A percentile compares a stretch with the other conserved stretches of the same genome.
These are phyloP conservation scores for Neovahlkampfia damariscottae DNA, from an alignment of 78 protist genomes.

Conservation along the genomic window DNA sequence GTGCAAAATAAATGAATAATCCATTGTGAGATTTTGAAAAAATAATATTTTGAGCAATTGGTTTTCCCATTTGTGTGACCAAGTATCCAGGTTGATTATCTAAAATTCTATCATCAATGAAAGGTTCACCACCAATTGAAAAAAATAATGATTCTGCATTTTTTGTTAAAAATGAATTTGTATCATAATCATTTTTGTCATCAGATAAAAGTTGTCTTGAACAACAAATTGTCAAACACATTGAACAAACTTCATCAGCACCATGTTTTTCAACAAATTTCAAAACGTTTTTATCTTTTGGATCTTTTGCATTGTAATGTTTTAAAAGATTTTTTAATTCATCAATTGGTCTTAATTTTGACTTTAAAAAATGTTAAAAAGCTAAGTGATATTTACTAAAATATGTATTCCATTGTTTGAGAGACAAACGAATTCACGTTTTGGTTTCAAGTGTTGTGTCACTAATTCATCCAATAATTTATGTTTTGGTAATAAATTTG, in stretches of 20 bases:
- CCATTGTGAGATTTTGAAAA: neutral
- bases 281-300: neutral
- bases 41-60: neutral
- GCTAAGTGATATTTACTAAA: too few relatives aligned
- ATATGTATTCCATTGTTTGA: neutral
- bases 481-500: neutral
- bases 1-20: neutral
- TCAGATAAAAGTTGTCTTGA: neutral
- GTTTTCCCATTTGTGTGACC: neutral
- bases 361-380: too few relatives aligned
- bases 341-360: slow-evolving; percentile 4
- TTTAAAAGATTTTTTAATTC: neutral
- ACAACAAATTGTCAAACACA: neutral
- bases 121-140: neutral
- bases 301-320: neutral
- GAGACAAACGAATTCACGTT: neutral
- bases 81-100: neutral
- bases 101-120: neutral
- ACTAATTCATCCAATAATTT: neutral
- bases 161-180: neutral
- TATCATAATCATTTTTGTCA: too few relatives aligned
- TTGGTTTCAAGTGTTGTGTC: neutral
- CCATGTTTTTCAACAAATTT: neutral
- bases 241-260: neutral
- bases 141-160: neutral